Evolutionary conservation across 2,329 filamentous ascomycete species (phyloP).

Genomic region (Malbranchea zuffiana): DNA sequence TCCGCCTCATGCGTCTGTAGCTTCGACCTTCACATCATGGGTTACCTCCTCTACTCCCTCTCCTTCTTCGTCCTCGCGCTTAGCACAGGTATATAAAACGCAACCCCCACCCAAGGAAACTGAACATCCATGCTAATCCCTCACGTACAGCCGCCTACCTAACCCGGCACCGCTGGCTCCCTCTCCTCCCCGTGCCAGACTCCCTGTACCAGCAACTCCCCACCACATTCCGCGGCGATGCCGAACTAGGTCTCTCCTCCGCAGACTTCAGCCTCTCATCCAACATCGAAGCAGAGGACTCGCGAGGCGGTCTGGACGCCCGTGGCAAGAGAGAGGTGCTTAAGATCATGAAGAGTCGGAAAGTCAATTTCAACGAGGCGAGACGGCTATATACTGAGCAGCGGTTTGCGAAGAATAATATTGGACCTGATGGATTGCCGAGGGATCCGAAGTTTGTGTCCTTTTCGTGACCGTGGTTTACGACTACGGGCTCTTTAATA

Average conservation of each 20-base stretch:
- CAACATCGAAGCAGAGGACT: constrained; percentile 72
- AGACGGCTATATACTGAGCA: constrained; percentile 76
- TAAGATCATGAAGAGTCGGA: constrained; percentile 77
- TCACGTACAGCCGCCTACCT: constrained; percentile 56
- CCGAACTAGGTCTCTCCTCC: constrained; percentile 76
- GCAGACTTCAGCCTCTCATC: constrained; percentile 68
- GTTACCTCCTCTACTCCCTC: constrained; percentile 68
- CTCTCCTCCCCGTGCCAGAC: constrained; percentile 52
- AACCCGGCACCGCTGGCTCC: constrained; percentile 67
- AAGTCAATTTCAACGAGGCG: constrained; percentile 83
- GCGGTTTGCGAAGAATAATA: constrained; percentile 74
- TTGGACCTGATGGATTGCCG: constrained; percentile 76
- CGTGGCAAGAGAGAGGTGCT: constrained; percentile 70
- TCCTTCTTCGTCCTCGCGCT: constrained; percentile 59
- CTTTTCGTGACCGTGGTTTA: constrained; percentile 56
- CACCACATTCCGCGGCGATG: constrained; percentile 66
- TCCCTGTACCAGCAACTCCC: constrained; percentile 71
- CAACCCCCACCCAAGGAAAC: background rate
- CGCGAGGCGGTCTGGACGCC: constrained; percentile 69
- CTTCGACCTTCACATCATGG: constrained; percentile 54
- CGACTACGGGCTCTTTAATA: too few species aligned
- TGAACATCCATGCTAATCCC: constrained; percentile 1
- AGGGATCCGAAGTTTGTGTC: constrained; percentile 92
- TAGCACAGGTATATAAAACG: constrained; percentile 60
- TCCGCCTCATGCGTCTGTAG: too few species aligned